Evolutionary conservation across 1,284 basidiomycete species (phyloP).

Genomic region (Neotropicomus parvogracilis): DNA sequence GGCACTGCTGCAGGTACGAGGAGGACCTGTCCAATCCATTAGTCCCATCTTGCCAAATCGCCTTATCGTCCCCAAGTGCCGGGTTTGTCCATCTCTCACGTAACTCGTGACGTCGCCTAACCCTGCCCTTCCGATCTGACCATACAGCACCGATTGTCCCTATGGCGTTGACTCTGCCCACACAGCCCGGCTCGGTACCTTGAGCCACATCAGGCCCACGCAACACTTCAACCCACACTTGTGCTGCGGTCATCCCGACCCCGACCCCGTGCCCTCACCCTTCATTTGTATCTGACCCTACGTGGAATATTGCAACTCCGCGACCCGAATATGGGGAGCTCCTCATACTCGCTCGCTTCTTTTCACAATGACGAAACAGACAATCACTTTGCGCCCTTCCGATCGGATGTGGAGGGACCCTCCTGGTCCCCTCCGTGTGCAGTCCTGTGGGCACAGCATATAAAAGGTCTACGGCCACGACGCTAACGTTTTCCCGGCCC

Average conservation of each 20-base stretch:
- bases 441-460: slow-evolving; percentile 23
- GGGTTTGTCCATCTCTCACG: slow-evolving; percentile 10
- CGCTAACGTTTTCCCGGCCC: not conserved
- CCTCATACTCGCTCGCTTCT: slow-evolving; percentile 24
- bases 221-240: not conserved
- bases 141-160: slow-evolving; percentile 6
- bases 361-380: slow-evolving; percentile 24
- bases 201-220: slow-evolving; percentile 5
- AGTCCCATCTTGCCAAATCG: not conserved
- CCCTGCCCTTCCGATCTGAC: not conserved
- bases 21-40: not conserved
- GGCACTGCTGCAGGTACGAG: not conserved
- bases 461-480: slow-evolving; percentile 14
- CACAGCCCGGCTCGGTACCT: slow-evolving; percentile 15
- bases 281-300: slow-evolving; percentile 4
- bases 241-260: slow-evolving; percentile 1
- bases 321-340: slow-evolving; percentile 29
- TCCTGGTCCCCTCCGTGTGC: slow-evolving; percentile 13
- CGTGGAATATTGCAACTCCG: slow-evolving; percentile 28
- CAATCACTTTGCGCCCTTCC: slow-evolving; percentile 25
- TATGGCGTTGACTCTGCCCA: slow-evolving; percentile 7
- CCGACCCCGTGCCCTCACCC: slow-evolving; percentile 15
- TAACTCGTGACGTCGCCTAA: slow-evolving; percentile 5
- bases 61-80: slow-evolving; percentile 3
- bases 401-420: slow-evolving; percentile 22